Evolutionary conservation across 2,329 filamentous ascomycete species (phyloP), one percentile per base, ranked within the genome.

Genomic region (Chalara sp.): DNA sequence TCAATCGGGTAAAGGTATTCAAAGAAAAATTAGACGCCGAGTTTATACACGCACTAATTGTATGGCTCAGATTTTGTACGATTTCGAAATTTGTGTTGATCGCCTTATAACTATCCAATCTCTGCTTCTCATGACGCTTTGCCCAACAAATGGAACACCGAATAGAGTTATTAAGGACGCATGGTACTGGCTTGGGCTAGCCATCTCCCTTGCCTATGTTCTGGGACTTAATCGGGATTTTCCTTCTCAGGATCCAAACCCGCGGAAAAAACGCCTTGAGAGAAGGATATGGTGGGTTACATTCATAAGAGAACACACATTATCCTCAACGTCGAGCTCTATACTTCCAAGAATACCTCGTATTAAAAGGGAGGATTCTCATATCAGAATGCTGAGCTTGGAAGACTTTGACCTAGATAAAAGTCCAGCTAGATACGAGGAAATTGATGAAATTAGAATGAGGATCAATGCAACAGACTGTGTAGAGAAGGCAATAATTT

Each of bases 261-360:
- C 85, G 37, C 67, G 72, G 5, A 76, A 80, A 50, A 85, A 87
- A 63, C 85, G 88, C 63, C 73, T 95, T 48, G 95, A 89, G 86
- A 95, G 93, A 71, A 80, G 89, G 49, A 90, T 96, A 57, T 96
- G 91, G 91, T 96, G 90, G 90, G 93, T 87, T 32, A 93, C 88
- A 55, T 95, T 93, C 64, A 95, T 95, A 80, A 84, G 89, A 49
- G 90, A 96, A 67, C 85, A 89, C 44, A 76, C 95, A 42, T 89
- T 96, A 56, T 89, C 90, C 2, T 73, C 96, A 10, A 37, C n/a
- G 6, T 28, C 31, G 12, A 31, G 31, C 6, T 37, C 7, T 10
- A n/a, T 29, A 12, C 11, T 6, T 12, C 42, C 31, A 37, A 21
- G 21, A 21, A 32, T 28, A 12, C 2, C 46, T 11, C 33, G 42